These are phyloP conservation scores for Phylloporus rhodoxanthus DNA, from an alignment of 768 basidiomycete species.

Conservation along the genomic window DNA sequence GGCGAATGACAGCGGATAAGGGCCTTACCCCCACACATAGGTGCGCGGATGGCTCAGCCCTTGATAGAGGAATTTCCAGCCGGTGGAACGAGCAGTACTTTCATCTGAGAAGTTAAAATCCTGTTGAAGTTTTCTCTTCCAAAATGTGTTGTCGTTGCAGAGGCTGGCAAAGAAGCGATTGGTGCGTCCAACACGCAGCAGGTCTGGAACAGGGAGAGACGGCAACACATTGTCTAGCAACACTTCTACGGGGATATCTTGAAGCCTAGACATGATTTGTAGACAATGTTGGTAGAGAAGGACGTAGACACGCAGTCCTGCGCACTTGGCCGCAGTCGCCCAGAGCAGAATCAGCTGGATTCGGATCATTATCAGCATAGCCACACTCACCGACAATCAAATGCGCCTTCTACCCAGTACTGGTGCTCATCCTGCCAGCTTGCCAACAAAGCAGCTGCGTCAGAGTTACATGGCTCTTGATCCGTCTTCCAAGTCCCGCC, in stretches of 20 bases:
- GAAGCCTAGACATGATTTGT: constrained; percentile 34
- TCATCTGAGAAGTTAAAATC: constrained; percentile 78
- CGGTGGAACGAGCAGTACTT: constrained; percentile 65
- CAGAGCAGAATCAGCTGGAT: constrained; percentile 12
- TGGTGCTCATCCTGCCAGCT: too few relatives aligned
- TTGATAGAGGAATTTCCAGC: constrained; percentile 77
- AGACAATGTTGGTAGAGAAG: not conserved
- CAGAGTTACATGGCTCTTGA: not conserved
- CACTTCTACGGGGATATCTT: constrained; percentile 69
- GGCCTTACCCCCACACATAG: constrained; percentile 60
- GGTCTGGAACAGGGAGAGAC: constrained; percentile 44
- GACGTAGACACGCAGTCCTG: not conserved
- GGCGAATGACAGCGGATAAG: not conserved
- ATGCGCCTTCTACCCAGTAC: too few relatives aligned
- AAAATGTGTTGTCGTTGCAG: constrained; percentile 69
- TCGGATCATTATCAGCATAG: constrained; percentile 18
- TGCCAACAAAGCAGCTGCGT: not conserved
- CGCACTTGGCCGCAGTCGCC: too few relatives aligned
- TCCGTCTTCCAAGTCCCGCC: not conserved
- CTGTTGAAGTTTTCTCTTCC: constrained; percentile 59
- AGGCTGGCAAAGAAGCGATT: constrained; percentile 58
- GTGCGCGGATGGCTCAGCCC: constrained; percentile 52
- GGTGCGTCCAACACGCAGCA: constrained; percentile 55
- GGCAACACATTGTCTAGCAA: constrained; percentile 69
- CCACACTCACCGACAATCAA: constrained; percentile 6